These are phyloP conservation scores for Cercospora sojina DNA, from an alignment of 2,329 filamentous ascomycete species.

Conservation along the genomic window DNA sequence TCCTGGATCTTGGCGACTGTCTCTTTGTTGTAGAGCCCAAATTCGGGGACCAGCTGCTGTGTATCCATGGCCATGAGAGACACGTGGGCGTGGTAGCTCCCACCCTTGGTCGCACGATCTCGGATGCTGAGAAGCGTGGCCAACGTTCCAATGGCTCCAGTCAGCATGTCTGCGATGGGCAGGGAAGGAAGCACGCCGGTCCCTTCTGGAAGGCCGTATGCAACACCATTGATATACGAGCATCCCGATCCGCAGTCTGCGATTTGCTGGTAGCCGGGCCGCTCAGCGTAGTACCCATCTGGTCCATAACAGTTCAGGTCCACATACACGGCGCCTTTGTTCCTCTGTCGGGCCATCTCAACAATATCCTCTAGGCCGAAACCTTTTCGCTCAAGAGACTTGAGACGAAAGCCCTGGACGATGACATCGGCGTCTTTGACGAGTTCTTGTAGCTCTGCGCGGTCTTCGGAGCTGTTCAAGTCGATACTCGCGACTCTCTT, in stretches of 20 bases:
- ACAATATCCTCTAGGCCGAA: slow-evolving; percentile 25
- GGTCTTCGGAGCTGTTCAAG: slow-evolving; percentile 43
- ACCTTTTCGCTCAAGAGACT: slow-evolving; percentile 49
- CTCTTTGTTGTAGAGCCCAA: slow-evolving; percentile 38
- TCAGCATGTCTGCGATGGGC: slow-evolving; percentile 22
- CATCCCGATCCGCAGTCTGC: slow-evolving; percentile 43
- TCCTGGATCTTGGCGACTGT: slow-evolving; percentile 32
- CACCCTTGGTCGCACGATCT: slow-evolving; percentile 37
- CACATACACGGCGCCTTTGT: slow-evolving; percentile 49
- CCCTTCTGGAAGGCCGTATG: slow-evolving; percentile 24
- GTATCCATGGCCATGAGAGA: slow-evolving; percentile 38
- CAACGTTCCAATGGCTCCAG: slow-evolving; percentile 25
- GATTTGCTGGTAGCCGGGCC: slow-evolving; percentile 56
- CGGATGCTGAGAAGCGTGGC: slow-evolving; percentile 34
- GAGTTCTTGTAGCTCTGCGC: slow-evolving; percentile 42
- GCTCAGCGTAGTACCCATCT: slow-evolving; percentile 48
- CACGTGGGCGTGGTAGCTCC: slow-evolving; percentile 38
- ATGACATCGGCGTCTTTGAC: slow-evolving; percentile 52
- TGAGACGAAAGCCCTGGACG: slow-evolving; percentile 52
- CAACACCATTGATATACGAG: slow-evolving; percentile 21
- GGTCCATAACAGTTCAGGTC: slow-evolving; percentile 57
- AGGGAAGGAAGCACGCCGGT: slow-evolving; percentile 27
- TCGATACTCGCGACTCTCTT: slow-evolving; percentile 51
- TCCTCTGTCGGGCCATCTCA: slow-evolving; percentile 36
- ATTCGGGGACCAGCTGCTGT: slow-evolving; percentile 35